phyloP scores from a whole-genome alignment of 192 early-diverging fungal genomes.

The Dimargaris cristalligena region DNA sequence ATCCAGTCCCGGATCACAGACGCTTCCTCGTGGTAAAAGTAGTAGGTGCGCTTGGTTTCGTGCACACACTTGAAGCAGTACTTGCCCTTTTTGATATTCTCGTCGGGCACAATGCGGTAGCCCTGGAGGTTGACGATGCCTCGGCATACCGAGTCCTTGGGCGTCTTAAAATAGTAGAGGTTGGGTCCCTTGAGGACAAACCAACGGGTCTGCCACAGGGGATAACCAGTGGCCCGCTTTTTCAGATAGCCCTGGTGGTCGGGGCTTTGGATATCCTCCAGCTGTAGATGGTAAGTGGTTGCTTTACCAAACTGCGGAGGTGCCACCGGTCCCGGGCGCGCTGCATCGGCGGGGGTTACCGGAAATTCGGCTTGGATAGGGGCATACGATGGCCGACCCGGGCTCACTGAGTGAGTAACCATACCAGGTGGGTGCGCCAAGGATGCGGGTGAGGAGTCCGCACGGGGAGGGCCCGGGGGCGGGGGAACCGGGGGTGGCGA shows the following conservation, averaged over 20 bases:
- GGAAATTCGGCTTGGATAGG: too few relatives aligned
- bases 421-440: too few relatives aligned
- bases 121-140: conserved; percentile 40
- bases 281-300: too few relatives aligned
- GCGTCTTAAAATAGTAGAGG: conserved; percentile 40
- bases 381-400: too few relatives aligned
- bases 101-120: conserved; percentile 41
- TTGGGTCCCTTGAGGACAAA: conserved; percentile 39
- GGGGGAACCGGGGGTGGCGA: too few relatives aligned
- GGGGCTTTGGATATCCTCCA: conserved; percentile 20
- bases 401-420: too few relatives aligned
- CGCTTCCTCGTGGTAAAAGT: conserved; percentile 37
- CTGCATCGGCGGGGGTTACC: too few relatives aligned
- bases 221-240: conserved; percentile 39
- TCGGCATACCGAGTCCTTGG: conserved; percentile 18
- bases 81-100: conserved; percentile 36
- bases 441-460: too few relatives aligned
- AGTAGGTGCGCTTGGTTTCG: conserved; percentile 36
- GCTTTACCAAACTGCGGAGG: too few relatives aligned
- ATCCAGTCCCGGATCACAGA: conserved; percentile 34
- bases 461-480: too few relatives aligned
- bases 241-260: conserved; percentile 43
- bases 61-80: conserved; percentile 45
- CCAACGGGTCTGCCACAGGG: conserved; percentile 42
- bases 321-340: too few relatives aligned